Evolutionary conservation across 805 yeast species (phyloP).

Genomic region (Candida silvicultrix): DNA sequence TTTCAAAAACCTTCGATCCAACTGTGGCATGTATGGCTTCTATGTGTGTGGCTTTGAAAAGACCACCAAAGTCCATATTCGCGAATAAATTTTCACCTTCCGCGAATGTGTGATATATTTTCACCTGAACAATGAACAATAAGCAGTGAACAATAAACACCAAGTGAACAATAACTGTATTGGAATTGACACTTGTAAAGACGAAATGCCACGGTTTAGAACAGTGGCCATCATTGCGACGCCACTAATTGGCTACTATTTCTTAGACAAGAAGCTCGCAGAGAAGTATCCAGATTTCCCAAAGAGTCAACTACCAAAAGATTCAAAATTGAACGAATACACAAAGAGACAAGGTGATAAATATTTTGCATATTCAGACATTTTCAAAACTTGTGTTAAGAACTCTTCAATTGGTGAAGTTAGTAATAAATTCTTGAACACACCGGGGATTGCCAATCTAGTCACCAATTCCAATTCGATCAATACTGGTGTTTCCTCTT

Average conservation of each 20-base stretch:
- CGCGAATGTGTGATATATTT: no score
- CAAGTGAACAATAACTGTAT: no score
- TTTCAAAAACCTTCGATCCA: no score
- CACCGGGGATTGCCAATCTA: background rate
- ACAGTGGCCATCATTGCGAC: slow-evolving; percentile 4
- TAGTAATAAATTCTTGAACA: background rate
- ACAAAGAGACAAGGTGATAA: slow-evolving; percentile 1
- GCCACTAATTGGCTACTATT: slow-evolving; percentile 9
- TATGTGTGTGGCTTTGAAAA: no score
- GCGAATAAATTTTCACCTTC: no score
- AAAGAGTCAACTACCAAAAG: slow-evolving; percentile 12
- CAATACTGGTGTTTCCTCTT: no score
- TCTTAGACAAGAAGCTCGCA: slow-evolving; percentile 10
- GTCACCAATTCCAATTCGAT: background rate
- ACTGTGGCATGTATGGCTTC: no score
- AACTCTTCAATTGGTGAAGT: background rate
- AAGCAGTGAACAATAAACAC: no score
- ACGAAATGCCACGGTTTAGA: background rate
- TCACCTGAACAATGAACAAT: no score
- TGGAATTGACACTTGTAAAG: no score
- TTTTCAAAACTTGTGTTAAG: slow-evolving; percentile 4
- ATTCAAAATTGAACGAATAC: slow-evolving; percentile 6
- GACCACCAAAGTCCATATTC: no score
- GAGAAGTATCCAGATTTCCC: slow-evolving; percentile 14
- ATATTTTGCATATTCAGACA: slow-evolving; percentile 16